Percentiles rank a stretch among this genome's conserved stretches.
Evolutionary conservation across 2,329 filamentous ascomycete species (phyloP).

Genomic region (Aspergillus neoniger): DNA sequence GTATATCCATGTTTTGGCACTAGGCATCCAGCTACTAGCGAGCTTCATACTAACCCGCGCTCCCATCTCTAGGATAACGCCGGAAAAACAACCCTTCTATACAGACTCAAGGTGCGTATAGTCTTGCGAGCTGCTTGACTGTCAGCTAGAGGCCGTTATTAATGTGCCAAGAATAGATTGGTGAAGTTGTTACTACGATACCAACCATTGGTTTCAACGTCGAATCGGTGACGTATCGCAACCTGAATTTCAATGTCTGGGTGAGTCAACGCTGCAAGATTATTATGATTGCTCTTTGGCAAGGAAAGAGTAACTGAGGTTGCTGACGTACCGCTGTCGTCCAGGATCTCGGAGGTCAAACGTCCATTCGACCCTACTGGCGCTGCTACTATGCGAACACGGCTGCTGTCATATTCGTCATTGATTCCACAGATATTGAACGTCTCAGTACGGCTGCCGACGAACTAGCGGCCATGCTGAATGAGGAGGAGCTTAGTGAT

Average conservation of each 20-base stretch:
- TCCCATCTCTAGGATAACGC: slow-evolving; percentile 76
- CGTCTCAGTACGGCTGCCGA: slow-evolving; percentile 89
- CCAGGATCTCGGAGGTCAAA: slow-evolving; percentile 92
- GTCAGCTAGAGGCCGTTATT: background rate
- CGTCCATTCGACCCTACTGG: slow-evolving; percentile 98
- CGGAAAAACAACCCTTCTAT: slow-evolving; percentile 94
- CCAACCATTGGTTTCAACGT: slow-evolving; percentile 99
- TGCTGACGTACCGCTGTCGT: slow-evolving; percentile 8
- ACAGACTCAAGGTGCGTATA: slow-evolving; percentile 79
- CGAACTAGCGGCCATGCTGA: slow-evolving; percentile 91
- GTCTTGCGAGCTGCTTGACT: background rate
- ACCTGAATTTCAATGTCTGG: slow-evolving; percentile 99
- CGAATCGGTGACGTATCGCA: slow-evolving; percentile 97
- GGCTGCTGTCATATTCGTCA: slow-evolving; percentile 96
- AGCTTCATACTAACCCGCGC: slow-evolving; percentile 19
- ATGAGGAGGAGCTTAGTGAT: slow-evolving; percentile 94
- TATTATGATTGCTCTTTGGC: background rate
- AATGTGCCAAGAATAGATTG: slow-evolving; percentile 64
- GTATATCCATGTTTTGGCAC: slow-evolving; percentile 33
- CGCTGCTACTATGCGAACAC: slow-evolving; percentile 99
- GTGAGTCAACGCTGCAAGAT: slow-evolving; percentile 52
- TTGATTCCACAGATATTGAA: slow-evolving; percentile 97
- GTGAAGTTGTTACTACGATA: slow-evolving; percentile 98
- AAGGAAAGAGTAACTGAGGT: background rate
- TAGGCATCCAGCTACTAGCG: slow-evolving; percentile 11